phyloP scores from a whole-genome alignment of 1,139 yeast genomes.

The Taiozyma sp. region DNA sequence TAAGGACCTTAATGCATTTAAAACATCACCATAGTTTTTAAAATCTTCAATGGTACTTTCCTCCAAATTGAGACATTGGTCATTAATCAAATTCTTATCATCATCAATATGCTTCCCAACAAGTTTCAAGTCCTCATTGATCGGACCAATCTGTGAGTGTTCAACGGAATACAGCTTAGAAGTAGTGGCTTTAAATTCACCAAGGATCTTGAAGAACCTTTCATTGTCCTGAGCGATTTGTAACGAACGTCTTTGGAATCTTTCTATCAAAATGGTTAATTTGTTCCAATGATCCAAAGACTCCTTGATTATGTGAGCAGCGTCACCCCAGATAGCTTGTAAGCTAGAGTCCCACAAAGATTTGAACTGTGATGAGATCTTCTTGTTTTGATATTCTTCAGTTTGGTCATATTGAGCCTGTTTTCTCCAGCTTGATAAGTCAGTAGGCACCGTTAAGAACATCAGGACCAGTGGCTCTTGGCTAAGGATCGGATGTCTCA shows the following conservation, averaged over 20 bases:
- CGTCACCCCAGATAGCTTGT: conserved; percentile 6
- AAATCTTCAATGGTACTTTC: conserved; percentile 67
- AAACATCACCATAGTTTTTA: conserved; percentile 70
- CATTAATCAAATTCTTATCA: conserved; percentile 51
- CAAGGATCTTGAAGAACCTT: conserved; percentile 50
- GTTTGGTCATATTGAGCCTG: conserved; percentile 72
- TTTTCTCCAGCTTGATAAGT: conserved; percentile 73
- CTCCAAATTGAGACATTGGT: conserved; percentile 57
- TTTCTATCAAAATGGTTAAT: conserved; percentile 61
- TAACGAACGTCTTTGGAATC: conserved; percentile 71
- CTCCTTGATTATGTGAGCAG: conserved; percentile 15
- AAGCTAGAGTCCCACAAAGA: conserved; percentile 25
- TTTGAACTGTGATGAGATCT: conserved; percentile 33
- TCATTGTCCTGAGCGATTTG: conserved; percentile 67
- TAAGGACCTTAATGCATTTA: conserved; percentile 64
- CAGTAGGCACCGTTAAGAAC: conserved; percentile 83
- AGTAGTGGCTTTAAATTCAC: conserved; percentile 41
- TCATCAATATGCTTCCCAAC: conserved; percentile 50
- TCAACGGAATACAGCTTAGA: conserved; percentile 49
- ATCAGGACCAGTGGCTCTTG: conserved; percentile 73
- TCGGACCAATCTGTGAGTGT: conserved; percentile 43
- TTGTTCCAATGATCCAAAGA: conserved; percentile 47
- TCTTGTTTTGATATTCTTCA: conserved; percentile 72
- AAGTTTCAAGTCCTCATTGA: conserved; percentile 51
- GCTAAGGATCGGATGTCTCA: conserved; percentile 75